Percentiles rank a stretch among this genome's conserved stretches.
Conservation (phyloP, 2,329 filamentous ascomycete species). For the Shiraia sp. region DNA sequence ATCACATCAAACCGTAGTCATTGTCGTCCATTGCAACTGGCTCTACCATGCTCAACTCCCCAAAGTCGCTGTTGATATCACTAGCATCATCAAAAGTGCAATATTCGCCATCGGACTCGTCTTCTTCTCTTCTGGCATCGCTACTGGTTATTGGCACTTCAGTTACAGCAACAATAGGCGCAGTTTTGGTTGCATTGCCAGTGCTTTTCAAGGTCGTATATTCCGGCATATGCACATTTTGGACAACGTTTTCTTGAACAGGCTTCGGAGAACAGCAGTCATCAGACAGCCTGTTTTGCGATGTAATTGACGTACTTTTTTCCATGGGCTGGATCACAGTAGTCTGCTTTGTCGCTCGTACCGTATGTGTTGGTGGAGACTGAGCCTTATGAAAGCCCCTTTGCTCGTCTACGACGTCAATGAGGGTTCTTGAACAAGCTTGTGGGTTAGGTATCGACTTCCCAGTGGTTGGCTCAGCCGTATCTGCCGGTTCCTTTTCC, state of each 20-base stretch:
- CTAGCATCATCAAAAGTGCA: conserved; percentile 12
- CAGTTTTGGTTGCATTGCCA: conserved; percentile 2
- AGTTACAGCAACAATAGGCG: conserved; percentile 11
- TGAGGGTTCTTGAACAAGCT: not conserved
- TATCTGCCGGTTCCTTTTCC: conserved; percentile 1
- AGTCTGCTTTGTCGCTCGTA: conserved; percentile 1
- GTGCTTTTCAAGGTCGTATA: not conserved
- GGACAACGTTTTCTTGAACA: not conserved
- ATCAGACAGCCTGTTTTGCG: too few relatives aligned
- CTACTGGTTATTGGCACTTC: conserved; percentile 6
- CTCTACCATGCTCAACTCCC: conserved; percentile 33
- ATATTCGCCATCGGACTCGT: conserved; percentile 1
- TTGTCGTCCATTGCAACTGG: conserved; percentile 30
- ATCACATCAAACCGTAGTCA: conserved; percentile 27
- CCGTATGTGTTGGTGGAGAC: not conserved
- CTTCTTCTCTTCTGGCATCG: conserved; percentile 5
- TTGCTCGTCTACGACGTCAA: conserved; percentile 2
- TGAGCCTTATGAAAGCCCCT: not conserved
- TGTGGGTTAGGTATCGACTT: not conserved
- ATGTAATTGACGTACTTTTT: too few relatives aligned
- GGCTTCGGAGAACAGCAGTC: too few relatives aligned
- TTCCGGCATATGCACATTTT: not conserved
- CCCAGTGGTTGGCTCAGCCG: not conserved
- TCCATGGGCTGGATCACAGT: not conserved
- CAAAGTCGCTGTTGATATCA: conserved; percentile 30